phyloP scores from a whole-genome alignment of 805 yeast genomes.

The Kodamaea jinghongensis region DNA sequence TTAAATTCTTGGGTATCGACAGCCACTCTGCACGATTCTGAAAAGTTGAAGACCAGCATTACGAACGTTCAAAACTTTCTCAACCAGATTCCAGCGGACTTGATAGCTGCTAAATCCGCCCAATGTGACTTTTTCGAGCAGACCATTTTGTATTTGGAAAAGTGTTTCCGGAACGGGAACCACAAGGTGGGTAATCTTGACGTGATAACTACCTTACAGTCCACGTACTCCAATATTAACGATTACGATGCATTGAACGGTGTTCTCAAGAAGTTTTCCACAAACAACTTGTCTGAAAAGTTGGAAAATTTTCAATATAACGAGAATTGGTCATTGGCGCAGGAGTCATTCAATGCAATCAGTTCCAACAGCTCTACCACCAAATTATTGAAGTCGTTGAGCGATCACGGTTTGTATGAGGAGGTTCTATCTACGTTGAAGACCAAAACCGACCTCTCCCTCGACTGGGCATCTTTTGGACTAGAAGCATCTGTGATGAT shows the following conservation, averaged over 20 bases:
- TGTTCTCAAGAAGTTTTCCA: conserved; percentile 67
- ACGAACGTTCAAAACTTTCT: conserved; percentile 46
- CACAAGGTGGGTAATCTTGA: conserved; percentile 31
- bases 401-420: conserved; percentile 73
- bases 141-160: conserved; percentile 82
- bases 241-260: conserved; percentile 92
- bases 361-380: conserved; percentile 43
- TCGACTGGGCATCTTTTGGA: conserved; percentile 66
- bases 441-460: conserved; percentile 16
- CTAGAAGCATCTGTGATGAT: conserved; percentile 70
- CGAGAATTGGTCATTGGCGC: conserved; percentile 83
- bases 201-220: conserved; percentile 56
- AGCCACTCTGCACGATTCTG: conserved; percentile 26
- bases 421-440: conserved; percentile 55
- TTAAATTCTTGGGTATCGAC: conserved; percentile 71
- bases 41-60: conserved; percentile 23
- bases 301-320: conserved; percentile 78
- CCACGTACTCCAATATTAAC: conserved; percentile 80
- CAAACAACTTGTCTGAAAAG: conserved; percentile 69
- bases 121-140: conserved; percentile 86
- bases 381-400: conserved; percentile 64
- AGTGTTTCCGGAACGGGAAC: conserved; percentile 50
- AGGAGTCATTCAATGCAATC: conserved; percentile 74
- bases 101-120: conserved; percentile 74
- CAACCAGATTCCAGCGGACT: conserved; percentile 56